Evolutionary conservation across 257 asterid species (phyloP).

Genomic region (Anisodus tanguticus): DNA sequence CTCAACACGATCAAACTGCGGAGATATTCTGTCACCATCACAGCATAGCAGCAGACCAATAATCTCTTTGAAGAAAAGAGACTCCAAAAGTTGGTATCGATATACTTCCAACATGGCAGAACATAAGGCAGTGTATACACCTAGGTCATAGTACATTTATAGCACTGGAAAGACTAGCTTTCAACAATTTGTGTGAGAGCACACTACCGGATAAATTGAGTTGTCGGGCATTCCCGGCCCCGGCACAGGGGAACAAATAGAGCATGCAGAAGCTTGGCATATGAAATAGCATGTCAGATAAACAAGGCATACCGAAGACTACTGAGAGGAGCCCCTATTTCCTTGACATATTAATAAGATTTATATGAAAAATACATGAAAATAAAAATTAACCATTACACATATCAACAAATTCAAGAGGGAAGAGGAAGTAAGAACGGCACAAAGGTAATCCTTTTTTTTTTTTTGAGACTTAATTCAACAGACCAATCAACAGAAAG

Average conservation of each 20-base stretch:
- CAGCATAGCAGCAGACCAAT: neutral
- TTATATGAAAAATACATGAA: neutral
- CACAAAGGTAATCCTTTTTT: neutral
- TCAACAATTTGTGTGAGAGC: neutral
- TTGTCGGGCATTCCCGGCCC: too few species aligned
- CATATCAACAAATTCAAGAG: constrained; percentile 1
- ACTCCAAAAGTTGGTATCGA: neutral
- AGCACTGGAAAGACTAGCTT: neutral
- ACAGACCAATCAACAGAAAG: too few species aligned
- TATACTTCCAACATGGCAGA: neutral
- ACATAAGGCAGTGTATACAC: neutral
- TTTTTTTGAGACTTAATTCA: too few species aligned
- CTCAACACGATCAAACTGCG: constrained; percentile 9
- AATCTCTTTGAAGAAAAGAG: neutral
- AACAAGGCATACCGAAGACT: neutral
- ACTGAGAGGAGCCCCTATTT: neutral
- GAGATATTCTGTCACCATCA: neutral
- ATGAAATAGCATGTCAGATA: constrained; percentile 20
- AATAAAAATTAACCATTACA: neutral
- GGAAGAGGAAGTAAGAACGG: neutral
- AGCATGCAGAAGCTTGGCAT: constrained; percentile 1
- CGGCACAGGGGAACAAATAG: neutral
- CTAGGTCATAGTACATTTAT: neutral
- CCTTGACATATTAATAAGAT: neutral
- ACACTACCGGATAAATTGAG: neutral